phyloP scores from a whole-genome alignment of 768 basidiomycete genomes.

The Rhizopogon vesiculosus region DNA sequence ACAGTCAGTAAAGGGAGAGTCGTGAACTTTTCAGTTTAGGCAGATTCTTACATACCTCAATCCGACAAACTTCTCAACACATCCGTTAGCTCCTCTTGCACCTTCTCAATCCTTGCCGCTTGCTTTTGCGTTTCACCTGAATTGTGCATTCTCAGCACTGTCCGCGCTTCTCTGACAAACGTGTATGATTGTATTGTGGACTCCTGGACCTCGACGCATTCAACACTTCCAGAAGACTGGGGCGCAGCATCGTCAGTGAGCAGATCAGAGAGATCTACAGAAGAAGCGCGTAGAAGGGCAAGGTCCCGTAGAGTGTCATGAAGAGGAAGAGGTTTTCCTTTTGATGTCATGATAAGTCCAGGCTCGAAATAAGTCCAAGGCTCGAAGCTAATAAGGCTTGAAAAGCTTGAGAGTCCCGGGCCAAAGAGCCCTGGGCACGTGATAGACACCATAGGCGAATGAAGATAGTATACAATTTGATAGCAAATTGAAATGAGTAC shows the following conservation, averaged over 20 bases:
- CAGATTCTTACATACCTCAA: neutral
- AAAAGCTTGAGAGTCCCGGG: no score
- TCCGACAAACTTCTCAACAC: constrained; percentile 32
- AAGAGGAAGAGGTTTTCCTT: constrained; percentile 48
- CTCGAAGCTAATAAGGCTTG: no score
- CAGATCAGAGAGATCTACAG: constrained; percentile 33
- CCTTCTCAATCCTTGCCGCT: constrained; percentile 49
- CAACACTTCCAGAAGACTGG: neutral
- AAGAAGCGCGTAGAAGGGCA: constrained; percentile 62
- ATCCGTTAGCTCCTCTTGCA: constrained; percentile 53
- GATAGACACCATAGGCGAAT: no score
- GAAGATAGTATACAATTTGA: no score
- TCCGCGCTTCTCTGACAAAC: constrained; percentile 54
- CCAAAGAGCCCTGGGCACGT: no score
- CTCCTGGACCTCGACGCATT: constrained; percentile 7
- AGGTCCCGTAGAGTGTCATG: constrained; percentile 65
- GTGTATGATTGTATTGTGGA: constrained; percentile 45
- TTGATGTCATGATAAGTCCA: constrained; percentile 14
- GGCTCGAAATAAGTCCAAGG: no score
- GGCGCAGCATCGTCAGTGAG: constrained; percentile 13
- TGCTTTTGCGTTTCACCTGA: constrained; percentile 48
- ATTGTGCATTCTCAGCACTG: constrained; percentile 50
- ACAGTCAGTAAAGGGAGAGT: neutral
- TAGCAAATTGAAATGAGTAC: constrained; percentile 15
- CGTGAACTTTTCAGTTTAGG: no score